phyloP scores from a whole-genome alignment of 2,329 filamentous ascomycete genomes.

The Claviceps pazoutovae region DNA sequence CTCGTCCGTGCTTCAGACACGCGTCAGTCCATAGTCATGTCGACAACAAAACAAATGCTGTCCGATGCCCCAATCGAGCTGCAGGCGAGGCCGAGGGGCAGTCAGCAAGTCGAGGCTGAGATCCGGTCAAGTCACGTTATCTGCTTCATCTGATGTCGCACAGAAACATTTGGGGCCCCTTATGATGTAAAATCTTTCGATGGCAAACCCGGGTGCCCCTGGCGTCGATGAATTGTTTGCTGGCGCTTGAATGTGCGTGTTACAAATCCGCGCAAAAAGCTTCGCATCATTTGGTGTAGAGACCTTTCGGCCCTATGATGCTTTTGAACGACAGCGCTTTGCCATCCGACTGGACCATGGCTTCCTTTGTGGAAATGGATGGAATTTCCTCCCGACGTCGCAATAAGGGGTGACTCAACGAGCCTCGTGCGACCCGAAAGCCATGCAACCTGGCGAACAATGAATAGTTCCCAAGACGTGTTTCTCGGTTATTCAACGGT shows the following conservation, averaged over 20 bases:
- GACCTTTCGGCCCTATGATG: background rate
- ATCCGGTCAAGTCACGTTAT: background rate
- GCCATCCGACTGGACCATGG: background rate
- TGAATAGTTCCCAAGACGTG: background rate
- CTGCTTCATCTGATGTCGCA: background rate
- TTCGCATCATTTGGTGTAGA: background rate
- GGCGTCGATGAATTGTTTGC: conserved; percentile 1
- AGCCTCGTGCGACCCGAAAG: conserved; percentile 1
- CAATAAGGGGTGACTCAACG: background rate
- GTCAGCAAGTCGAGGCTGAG: too few species aligned
- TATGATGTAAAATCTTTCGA: background rate
- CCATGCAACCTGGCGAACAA: background rate
- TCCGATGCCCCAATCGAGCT: background rate
- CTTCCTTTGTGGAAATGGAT: background rate
- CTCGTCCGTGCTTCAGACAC: background rate
- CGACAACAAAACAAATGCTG: background rate
- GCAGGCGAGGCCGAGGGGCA: background rate
- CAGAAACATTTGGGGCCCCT: background rate
- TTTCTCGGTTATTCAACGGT: background rate
- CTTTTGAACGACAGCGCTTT: background rate
- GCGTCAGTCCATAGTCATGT: background rate
- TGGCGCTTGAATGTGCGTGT: background rate
- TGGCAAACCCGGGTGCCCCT: background rate
- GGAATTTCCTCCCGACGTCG: background rate
- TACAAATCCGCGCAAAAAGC: background rate